These are phyloP conservation scores for Colletotrichum salicis DNA, from an alignment of 2,329 filamentous ascomycete species.

Conservation along the genomic window DNA sequence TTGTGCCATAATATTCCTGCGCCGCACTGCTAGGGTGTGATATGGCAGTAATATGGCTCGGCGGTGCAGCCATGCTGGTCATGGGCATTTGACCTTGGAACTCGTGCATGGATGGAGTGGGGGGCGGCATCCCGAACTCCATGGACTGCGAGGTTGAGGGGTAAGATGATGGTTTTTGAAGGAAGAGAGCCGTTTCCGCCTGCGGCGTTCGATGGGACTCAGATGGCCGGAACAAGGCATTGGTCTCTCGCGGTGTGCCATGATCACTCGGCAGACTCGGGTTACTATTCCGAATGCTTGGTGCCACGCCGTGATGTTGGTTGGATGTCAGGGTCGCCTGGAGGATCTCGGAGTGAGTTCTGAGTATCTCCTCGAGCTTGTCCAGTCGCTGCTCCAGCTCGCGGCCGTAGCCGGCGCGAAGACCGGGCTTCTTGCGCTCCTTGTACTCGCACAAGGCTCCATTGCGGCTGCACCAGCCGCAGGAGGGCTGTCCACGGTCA, in stretches of 20 bases:
- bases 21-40: constrained; percentile 53
- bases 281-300: constrained; percentile 61
- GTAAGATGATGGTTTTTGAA: constrained; percentile 68
- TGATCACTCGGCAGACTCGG: constrained; percentile 65
- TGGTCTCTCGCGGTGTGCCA: constrained; percentile 62
- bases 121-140: constrained; percentile 61
- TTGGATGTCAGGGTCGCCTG: constrained; percentile 62
- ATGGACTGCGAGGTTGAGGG: constrained; percentile 57
- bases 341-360: constrained; percentile 73
- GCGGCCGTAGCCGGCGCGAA: constrained; percentile 75
- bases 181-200: constrained; percentile 69
- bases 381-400: constrained; percentile 80
- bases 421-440: constrained; percentile 74
- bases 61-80: constrained; percentile 49
- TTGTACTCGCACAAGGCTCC: constrained; percentile 73
- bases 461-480: constrained; percentile 75
- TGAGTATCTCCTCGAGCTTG: constrained; percentile 73
- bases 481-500: constrained; percentile 79
- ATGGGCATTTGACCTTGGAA: constrained; percentile 58
- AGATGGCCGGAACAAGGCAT: constrained; percentile 59
- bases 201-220: constrained; percentile 64
- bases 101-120: constrained; percentile 60
- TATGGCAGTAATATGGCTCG: constrained; percentile 47
- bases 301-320: constrained; percentile 48
- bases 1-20: constrained; percentile 61